phyloP scores from a whole-genome alignment of 2,329 filamentous ascomycete species.

The Tolypocladium tundrense region DNA sequence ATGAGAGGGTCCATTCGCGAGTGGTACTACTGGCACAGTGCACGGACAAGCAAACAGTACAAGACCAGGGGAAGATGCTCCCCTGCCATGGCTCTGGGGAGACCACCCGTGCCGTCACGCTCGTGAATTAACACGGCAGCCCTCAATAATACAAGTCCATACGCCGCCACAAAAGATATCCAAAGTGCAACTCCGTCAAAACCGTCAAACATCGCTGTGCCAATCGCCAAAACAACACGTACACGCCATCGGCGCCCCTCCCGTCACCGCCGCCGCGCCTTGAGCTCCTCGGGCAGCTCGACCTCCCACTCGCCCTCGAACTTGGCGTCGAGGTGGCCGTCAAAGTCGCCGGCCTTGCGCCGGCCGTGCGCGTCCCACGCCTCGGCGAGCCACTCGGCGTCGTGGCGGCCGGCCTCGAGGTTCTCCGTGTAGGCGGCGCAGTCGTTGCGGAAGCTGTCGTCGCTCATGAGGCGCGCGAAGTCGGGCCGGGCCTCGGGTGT shows the following conservation, averaged over 20 bases:
- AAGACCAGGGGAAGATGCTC: background rate
- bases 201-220: background rate
- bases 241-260: background rate
- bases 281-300: conserved; percentile 24
- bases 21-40: background rate
- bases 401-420: conserved; percentile 36
- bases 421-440: conserved; percentile 34
- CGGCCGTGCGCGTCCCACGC: conserved; percentile 41
- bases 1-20: no score
- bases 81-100: no score
- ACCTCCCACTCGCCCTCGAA: conserved; percentile 39
- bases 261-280: conserved; percentile 4
- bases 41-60: background rate
- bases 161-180: background rate
- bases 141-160: background rate
- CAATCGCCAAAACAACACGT: background rate
- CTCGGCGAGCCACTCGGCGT: conserved; percentile 40
- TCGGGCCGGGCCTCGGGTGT: conserved; percentile 28
- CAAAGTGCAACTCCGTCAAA: background rate
- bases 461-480: conserved; percentile 31
- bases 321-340: conserved; percentile 32
- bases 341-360: conserved; percentile 38
- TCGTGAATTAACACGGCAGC: background rate
- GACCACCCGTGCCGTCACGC: background rate
- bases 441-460: conserved; percentile 36